Conservation (phyloP, 106 monocot genomes). For the Triglochin maritima region DNA sequence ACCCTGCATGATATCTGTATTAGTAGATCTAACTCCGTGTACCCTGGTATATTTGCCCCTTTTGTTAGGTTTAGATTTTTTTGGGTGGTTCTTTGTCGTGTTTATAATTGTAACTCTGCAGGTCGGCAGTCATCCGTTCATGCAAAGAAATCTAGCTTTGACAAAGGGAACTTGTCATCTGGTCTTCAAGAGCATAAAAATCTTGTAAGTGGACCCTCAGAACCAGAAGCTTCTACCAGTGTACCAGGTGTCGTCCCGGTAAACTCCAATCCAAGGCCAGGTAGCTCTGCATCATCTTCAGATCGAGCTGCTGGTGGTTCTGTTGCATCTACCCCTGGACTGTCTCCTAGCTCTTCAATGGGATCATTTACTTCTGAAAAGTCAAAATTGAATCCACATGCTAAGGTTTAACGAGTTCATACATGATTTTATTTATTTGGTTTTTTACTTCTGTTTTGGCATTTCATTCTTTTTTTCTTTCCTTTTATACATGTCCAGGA, state of each 20-base stretch:
- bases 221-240: constrained; percentile 14
- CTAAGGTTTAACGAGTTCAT: constrained; percentile 42
- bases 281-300: constrained; percentile 41
- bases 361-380: constrained; percentile 78
- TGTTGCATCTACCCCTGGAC: constrained; percentile 33
- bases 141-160: constrained; percentile 5
- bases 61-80: constrained; percentile 1
- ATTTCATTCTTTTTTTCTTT: constrained; percentile 6
- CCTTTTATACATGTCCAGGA: constrained; percentile 37
- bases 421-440: not conserved
- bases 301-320: constrained; percentile 28
- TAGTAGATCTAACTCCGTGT: not conserved
- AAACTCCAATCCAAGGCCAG: constrained; percentile 23
- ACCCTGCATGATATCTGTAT: not conserved
- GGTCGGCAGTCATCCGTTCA: constrained; percentile 7
- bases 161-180: constrained; percentile 14
- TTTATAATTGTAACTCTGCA: constrained; percentile 1
- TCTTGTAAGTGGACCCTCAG: constrained; percentile 11
- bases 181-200: constrained; percentile 23
- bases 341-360: constrained; percentile 70
- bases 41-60: not conserved
- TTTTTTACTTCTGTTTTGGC: not conserved
- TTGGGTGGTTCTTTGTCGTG: not conserved
- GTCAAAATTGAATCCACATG: constrained; percentile 79
- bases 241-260: constrained; percentile 1